Base-by-base conservation (phyloP, 345 rosid species). In the Ricinus communis region DNA sequence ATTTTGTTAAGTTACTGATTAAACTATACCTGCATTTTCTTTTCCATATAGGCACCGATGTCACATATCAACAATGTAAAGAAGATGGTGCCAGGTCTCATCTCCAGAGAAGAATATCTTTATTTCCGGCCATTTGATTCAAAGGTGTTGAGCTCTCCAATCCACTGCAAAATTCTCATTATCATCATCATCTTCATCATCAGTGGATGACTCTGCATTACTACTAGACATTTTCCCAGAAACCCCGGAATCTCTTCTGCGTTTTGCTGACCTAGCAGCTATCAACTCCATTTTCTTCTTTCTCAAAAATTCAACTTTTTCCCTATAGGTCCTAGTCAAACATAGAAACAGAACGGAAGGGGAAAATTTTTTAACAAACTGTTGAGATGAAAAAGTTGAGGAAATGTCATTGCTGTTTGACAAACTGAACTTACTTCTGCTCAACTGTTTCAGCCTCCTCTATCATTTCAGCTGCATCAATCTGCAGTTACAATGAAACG, bases 111-210 rank as follows among this genome's bases (percentile, higher is more conserved):
- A 22, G 53, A 25, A 46, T 15, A 62, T 12, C 5, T 50, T 53
- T 22, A 22, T 24, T 24, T 62, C 10, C 14, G 41, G 13, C 64
- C 54, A 60, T 43, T 43, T 9, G 50, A 28, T 52, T 87, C 85
- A 94, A 43, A 91, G 82, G 74, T 94, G 98, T 70, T 92, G 98
- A 76, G 98, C 98, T 78, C 97, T 87, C 98, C 97, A 95, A 82
- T 92, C 99, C 56, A 95, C 91, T 14, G 93, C 82, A 40, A 91
- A 88, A 73, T 74, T 81, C 24, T 79, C 91, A 57, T 86, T 88
- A 28, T 69, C 72, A 13, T 60, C 22, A 24, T 43, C 31, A 47
- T n/a, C n/a, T n/a, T 91, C 97, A 54, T 86, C 87, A 27, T 88
- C 96, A 38, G 91, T 90, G 47, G 85, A 81, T 47, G 88, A 87